These are phyloP conservation scores for Talaromyces piceae DNA, from an alignment of 2,329 filamentous ascomycete genomes.

Conservation along the genomic window DNA sequence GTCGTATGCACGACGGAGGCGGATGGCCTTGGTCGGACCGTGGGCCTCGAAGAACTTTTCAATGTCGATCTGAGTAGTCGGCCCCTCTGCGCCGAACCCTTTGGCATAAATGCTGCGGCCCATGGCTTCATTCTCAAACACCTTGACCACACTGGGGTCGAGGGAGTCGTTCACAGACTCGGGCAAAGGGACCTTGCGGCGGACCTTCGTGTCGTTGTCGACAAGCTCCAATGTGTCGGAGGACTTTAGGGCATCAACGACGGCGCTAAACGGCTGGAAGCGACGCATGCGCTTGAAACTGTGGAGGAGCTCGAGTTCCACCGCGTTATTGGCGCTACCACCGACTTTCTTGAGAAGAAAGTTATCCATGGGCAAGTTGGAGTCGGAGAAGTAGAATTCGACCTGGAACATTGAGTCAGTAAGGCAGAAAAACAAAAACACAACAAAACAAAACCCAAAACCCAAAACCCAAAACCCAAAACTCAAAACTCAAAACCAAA, in stretches of 20 bases:
- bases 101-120: slow-evolving; percentile 81
- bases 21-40: slow-evolving; percentile 72
- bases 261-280: slow-evolving; percentile 79
- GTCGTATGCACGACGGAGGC: slow-evolving; percentile 68
- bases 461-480: no score
- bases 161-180: slow-evolving; percentile 49
- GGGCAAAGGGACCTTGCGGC: slow-evolving; percentile 65
- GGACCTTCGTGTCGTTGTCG: slow-evolving; percentile 64
- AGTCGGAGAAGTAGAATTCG: slow-evolving; percentile 93
- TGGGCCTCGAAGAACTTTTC: slow-evolving; percentile 83
- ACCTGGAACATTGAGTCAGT: slow-evolving; percentile 48
- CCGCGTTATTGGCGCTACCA: slow-evolving; percentile 65
- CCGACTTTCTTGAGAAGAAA: slow-evolving; percentile 74
- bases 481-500: no score
- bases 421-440: no score
- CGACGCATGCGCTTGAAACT: slow-evolving; percentile 93
- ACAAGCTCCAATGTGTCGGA: slow-evolving; percentile 66
- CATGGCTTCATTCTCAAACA: slow-evolving; percentile 59
- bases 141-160: slow-evolving; percentile 46
- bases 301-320: slow-evolving; percentile 69
- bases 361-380: slow-evolving; percentile 81
- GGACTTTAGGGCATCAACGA: slow-evolving; percentile 75
- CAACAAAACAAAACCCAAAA: no score
- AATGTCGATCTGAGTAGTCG: slow-evolving; percentile 83
- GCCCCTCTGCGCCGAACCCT: slow-evolving; percentile 81